Evolutionary conservation across 1,284 basidiomycete species (phyloP), one percentile per base, ranked within the genome.

Genomic region (Malassezia obtusa): DNA sequence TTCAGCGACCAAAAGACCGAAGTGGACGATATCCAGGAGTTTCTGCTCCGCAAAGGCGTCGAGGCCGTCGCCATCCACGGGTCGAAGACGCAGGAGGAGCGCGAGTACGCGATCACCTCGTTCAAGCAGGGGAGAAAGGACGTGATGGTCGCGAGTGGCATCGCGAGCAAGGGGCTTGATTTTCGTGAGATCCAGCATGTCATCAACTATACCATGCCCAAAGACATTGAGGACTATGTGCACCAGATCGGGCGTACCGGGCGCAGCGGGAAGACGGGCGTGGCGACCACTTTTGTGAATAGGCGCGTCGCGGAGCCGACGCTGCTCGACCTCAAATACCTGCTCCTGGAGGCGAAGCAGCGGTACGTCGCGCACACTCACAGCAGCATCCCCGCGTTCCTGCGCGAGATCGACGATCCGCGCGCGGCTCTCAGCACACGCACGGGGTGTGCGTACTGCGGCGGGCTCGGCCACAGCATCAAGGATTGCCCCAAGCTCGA

Each of bases 1-100:
- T 98, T 99, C 75, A 90, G 87, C 63, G 92, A 98, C 74, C 96
- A 94, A 78, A 98, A 99, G 79, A 96, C 96, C 69, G 94, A 98
- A 73, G 94, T 98, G 19, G 94, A 98, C 73, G 91, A 98, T 74
- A 96, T 99, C 40, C 92, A 98, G 62, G 94, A 99, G 72, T 98
- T 96, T 71, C 79, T 98, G 1, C 77, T 99, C 7, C 77, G 96
- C 46, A 98, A 99, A 75, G 94, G 92, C 15, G 86, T 99, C 21
- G 92, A 98, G 75, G 94, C 94, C 2, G 94, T 98, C 0, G 89
- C 94, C 0, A 99, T 99, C 52, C 94, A 99, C 75, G 94, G 94
- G 2, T 90, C 87, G 33, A 98, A 98, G 76, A 84, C 87, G 5
- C 94, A 98, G 76, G 94, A 98, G 77, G 94, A 98, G 76, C 86